Conservation (phyloP, 1,284 basidiomycete genomes). For the Paramarasmius palmivorus region DNA sequence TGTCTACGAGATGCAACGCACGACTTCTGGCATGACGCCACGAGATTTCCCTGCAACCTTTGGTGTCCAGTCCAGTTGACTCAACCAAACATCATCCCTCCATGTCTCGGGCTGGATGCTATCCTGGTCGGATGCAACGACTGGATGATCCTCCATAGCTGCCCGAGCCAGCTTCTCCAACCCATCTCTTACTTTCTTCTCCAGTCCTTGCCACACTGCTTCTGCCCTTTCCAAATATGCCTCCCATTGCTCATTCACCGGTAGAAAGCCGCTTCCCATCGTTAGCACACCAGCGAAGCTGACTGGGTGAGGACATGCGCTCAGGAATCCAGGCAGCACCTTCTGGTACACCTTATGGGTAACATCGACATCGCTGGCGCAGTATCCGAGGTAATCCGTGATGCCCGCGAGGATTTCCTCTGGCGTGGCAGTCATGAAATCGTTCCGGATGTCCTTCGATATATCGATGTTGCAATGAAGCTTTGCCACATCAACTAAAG, state of each 20-base stretch:
- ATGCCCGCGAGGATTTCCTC: slow-evolving; percentile 71
- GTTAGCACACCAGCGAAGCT: slow-evolving; percentile 90
- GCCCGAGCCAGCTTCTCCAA: slow-evolving; percentile 71
- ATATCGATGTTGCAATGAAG: slow-evolving; percentile 86
- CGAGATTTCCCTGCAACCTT: slow-evolving; percentile 78
- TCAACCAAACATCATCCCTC: slow-evolving; percentile 84
- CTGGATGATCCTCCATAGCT: slow-evolving; percentile 36
- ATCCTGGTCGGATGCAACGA: slow-evolving; percentile 37
- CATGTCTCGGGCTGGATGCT: slow-evolving; percentile 46
- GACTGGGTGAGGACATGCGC: slow-evolving; percentile 89
- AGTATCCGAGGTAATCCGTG: slow-evolving; percentile 84
- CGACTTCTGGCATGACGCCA: slow-evolving; percentile 41
- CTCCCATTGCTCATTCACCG: slow-evolving; percentile 90
- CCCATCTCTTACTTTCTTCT: slow-evolving; percentile 70
- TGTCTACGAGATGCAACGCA: too few relatives aligned
- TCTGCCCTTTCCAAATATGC: slow-evolving; percentile 82
- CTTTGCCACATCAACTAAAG: slow-evolving; percentile 88
- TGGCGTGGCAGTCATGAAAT: slow-evolving; percentile 71
- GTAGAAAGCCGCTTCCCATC: slow-evolving; percentile 92
- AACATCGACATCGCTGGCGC: slow-evolving; percentile 81
- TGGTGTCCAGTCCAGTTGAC: slow-evolving; percentile 94
- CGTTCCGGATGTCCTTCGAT: slow-evolving; percentile 80
- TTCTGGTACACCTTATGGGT: slow-evolving; percentile 84
- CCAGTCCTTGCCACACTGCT: slow-evolving; percentile 73
- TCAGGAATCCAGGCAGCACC: slow-evolving; percentile 84